These are phyloP conservation scores for Fusarium nelsonii DNA, from an alignment of 2,329 filamentous ascomycete species.

Conservation along the genomic window DNA sequence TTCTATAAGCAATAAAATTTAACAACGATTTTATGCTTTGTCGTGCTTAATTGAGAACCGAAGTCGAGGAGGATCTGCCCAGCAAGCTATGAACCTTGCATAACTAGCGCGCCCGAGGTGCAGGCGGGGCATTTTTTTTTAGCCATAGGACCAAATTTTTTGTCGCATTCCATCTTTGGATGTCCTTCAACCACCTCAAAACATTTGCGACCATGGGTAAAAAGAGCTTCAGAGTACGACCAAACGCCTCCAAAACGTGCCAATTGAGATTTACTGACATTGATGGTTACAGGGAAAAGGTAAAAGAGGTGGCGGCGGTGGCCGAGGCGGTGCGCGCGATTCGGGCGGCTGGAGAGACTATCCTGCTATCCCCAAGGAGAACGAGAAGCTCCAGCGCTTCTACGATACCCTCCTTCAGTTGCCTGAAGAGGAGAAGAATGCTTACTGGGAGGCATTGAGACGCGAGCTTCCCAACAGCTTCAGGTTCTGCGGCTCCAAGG, in stretches of 20 bases:
- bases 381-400: slow-evolving; percentile 86
- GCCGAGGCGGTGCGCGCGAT: slow-evolving; percentile 46
- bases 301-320: slow-evolving; percentile 54
- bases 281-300: slow-evolving; percentile 51
- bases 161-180: slow-evolving; percentile 41
- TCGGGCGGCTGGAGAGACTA: slow-evolving; percentile 54
- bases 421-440: slow-evolving; percentile 79
- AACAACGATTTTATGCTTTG: no score
- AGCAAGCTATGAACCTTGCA: slow-evolving; percentile 8
- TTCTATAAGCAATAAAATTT: no score
- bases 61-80: no score
- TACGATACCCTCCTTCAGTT: slow-evolving; percentile 85
- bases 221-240: slow-evolving; percentile 53
- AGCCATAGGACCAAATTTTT: slow-evolving; percentile 40
- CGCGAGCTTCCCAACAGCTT: slow-evolving; percentile 96
- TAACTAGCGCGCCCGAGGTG: slow-evolving; percentile 37
- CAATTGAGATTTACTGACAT: slow-evolving; percentile 42
- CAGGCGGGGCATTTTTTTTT: slow-evolving; percentile 41
- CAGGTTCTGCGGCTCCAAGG: slow-evolving; percentile 95
- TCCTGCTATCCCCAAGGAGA: slow-evolving; percentile 73
- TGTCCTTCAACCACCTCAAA: slow-evolving; percentile 33
- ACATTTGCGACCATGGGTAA: slow-evolving; percentile 54
- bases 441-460: slow-evolving; percentile 87
- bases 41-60: background rate
- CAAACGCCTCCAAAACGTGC: background rate